Percentiles rank a stretch among this genome's conserved stretches.
These are phyloP conservation scores for Tagetes erecta DNA, from an alignment of 129 eudicot genomes.

Conservation along the genomic window DNA sequence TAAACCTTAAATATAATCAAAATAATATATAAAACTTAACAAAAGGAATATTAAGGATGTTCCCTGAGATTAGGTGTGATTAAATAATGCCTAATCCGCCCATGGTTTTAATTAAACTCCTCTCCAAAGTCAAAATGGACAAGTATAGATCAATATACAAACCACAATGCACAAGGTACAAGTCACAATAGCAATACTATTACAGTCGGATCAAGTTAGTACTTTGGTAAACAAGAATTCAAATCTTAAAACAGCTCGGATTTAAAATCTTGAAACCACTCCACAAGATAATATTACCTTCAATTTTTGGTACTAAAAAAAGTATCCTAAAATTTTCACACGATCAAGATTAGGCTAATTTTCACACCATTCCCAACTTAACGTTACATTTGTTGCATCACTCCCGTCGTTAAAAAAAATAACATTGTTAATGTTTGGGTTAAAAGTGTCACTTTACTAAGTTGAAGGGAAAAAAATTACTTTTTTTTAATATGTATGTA, in stretches of 20 bases:
- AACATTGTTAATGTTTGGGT: no score
- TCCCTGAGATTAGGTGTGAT: slow-evolving; percentile 14
- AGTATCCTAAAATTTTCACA: no score
- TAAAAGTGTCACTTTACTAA: no score
- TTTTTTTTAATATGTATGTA: no score
- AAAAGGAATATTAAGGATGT: not conserved
- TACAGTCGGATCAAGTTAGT: not conserved
- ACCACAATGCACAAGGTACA: slow-evolving; percentile 3
- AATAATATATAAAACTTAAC: not conserved
- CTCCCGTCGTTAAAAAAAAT: no score
- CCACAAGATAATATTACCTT: slow-evolving; percentile 13
- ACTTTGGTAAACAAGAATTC: not conserved
- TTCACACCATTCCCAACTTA: no score
- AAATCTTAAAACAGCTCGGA: slow-evolving; percentile 8
- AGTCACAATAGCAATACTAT: not conserved
- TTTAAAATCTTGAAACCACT: slow-evolving; percentile 21
- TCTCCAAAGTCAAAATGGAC: not conserved
- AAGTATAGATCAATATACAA: slow-evolving; percentile 16
- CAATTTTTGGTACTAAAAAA: no score
- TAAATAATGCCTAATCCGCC: slow-evolving; percentile 30
- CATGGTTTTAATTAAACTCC: slow-evolving; percentile 22
- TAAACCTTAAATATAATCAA: slow-evolving; percentile 9
- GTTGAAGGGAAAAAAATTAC: no score
- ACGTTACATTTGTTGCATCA: no score
- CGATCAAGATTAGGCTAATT: no score